Evolutionary conservation across 441 rosid genomes (phyloP).

Genomic region (Biscutella auriculata): DNA sequence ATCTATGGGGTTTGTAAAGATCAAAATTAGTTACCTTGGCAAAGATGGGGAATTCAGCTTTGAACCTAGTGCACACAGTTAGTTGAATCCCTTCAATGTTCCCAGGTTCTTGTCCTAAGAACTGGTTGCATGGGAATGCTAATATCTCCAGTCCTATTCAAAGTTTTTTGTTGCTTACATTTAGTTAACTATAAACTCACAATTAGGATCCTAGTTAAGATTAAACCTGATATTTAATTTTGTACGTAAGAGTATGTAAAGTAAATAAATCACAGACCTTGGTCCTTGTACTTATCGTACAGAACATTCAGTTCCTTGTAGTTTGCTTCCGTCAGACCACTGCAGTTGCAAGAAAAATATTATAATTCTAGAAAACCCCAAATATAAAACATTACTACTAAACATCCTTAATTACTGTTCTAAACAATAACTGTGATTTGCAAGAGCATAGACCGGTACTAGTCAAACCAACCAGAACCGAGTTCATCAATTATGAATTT

Average conservation of each 20-base stretch:
- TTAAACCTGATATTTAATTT: no score
- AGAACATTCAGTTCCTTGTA: slow-evolving; percentile 76
- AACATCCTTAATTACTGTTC: no score
- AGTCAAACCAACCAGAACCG: neutral
- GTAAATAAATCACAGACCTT: no score
- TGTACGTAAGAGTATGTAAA: no score
- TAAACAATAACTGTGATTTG: no score
- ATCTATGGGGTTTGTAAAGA: no score
- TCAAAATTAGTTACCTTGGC: slow-evolving; percentile 48
- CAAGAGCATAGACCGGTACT: neutral
- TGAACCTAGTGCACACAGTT: slow-evolving; percentile 62
- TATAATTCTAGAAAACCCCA: no score
- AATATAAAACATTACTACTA: no score
- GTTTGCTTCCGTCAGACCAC: slow-evolving; percentile 78
- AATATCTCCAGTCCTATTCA: slow-evolving; percentile 65
- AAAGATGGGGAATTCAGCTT: slow-evolving; percentile 91
- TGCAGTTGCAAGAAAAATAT: slow-evolving; percentile 24
- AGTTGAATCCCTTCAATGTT: slow-evolving; percentile 71
- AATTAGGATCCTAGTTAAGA: no score
- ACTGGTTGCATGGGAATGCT: slow-evolving; percentile 94
- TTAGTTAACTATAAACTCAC: neutral
- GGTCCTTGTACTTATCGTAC: slow-evolving; percentile 62
- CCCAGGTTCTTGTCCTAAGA: slow-evolving; percentile 83
- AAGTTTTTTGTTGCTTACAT: neutral
- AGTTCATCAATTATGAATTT: neutral